Conservation (phyloP, 108 stramenopile species). For the Parietichytrium sp. region DNA sequence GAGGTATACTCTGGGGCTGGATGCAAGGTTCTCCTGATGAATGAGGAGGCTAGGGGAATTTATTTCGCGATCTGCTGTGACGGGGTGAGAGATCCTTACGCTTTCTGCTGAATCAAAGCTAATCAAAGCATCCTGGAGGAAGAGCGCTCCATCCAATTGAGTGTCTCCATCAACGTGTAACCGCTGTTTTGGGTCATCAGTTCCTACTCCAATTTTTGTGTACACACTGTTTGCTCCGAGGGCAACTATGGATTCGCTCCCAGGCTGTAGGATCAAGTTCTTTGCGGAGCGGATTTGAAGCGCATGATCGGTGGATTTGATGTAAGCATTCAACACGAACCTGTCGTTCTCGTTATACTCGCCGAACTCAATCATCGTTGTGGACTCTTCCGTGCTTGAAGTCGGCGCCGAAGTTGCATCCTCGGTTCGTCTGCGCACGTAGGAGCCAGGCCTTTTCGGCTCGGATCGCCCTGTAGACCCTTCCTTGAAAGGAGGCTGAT, state of each 20-base stretch:
- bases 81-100: no score
- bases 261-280: neutral
- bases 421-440: no score
- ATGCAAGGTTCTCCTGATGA: no score
- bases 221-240: neutral
- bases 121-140: neutral
- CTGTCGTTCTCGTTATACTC: neutral
- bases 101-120: neutral
- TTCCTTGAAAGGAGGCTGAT: no score
- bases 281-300: neutral
- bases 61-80: no score
- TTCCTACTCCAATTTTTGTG: neutral
- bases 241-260: neutral
- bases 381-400: no score
- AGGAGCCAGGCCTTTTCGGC: no score
- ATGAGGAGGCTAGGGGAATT: no score
- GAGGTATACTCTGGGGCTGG: no score
- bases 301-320: neutral
- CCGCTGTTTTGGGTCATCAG: neutral
- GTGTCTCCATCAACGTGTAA: neutral
- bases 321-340: neutral
- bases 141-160: neutral
- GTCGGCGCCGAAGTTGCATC: no score
- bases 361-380: conserved; percentile 2
- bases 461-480: no score